Evolutionary conservation across 768 basidiomycete species (phyloP).

Genomic region (Cystobasidium tubakii): DNA sequence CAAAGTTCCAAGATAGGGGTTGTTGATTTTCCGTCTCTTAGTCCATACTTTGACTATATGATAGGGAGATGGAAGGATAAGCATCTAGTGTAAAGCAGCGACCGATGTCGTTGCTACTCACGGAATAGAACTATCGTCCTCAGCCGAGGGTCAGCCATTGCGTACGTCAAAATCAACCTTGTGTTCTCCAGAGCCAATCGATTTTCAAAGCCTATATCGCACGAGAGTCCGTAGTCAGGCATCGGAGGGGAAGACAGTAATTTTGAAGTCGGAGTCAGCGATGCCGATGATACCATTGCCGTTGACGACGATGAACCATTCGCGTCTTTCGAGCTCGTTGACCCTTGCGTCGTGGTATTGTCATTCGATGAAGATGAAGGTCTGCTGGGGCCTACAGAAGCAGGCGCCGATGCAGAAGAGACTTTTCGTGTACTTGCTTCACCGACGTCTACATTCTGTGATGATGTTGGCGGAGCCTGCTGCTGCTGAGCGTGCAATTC

Average conservation of each 20-base stretch:
- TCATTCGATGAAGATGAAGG: neutral
- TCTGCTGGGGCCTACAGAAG: neutral
- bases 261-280: neutral
- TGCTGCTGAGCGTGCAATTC: neutral
- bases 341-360: neutral
- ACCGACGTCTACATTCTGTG: neutral
- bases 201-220: constrained; percentile 98
- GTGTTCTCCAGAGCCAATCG: constrained; percentile 95
- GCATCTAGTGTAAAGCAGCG: neutral
- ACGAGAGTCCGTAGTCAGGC: constrained; percentile 72
- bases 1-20: constrained; percentile 91
- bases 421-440: neutral
- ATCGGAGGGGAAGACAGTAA: constrained; percentile 55
- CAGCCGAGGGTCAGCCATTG: constrained; percentile 90
- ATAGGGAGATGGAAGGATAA: neutral
- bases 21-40: constrained; percentile 97
- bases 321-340: neutral
- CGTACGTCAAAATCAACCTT: constrained; percentile 89
- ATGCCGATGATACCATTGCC: neutral
- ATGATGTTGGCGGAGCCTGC: neutral
- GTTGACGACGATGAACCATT: neutral
- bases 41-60: constrained; percentile 93
- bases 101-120: constrained; percentile 54
- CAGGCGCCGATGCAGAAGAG: neutral
- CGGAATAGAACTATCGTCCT: constrained; percentile 91